Conservation (phyloP, 805 yeast genomes). For the Komagataella ulmi region DNA sequence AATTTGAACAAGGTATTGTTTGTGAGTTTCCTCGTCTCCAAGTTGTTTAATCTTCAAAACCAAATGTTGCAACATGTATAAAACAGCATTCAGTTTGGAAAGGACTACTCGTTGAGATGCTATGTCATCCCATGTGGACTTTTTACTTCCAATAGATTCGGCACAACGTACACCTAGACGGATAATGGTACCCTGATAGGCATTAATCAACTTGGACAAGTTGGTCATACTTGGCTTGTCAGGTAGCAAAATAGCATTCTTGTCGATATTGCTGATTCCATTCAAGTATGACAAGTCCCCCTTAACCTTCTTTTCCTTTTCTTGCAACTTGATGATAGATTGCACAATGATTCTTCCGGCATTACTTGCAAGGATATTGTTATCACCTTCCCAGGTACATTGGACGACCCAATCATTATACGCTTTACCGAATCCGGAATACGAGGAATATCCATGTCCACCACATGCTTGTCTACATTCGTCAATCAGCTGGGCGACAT, state of each 20-base stretch:
- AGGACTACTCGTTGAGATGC: conserved; percentile 30
- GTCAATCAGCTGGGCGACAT: conserved; percentile 65
- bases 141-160: conserved; percentile 17
- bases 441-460: conserved; percentile 93
- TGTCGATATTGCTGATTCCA: conserved; percentile 10
- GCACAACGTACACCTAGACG: conserved; percentile 22
- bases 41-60: conserved; percentile 16
- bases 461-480: conserved; percentile 91
- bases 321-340: conserved; percentile 21
- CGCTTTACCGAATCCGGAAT: conserved; percentile 81
- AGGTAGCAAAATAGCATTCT: conserved; percentile 19
- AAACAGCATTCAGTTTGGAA: conserved; percentile 37
- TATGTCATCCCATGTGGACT: conserved; percentile 29
- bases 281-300: conserved; percentile 31
- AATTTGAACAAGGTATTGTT: conserved; percentile 35
- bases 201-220: conserved; percentile 18
- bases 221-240: conserved; percentile 14
- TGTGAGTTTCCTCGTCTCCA: conserved; percentile 24
- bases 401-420: conserved; percentile 94
- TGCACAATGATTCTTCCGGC: conserved; percentile 70
- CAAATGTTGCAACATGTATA: conserved; percentile 30
- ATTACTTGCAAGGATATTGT: conserved; percentile 71
- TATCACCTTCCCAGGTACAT: conserved; percentile 98
- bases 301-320: conserved; percentile 29
- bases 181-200: conserved; percentile 26